Conservation (phyloP, 768 basidiomycete species). For the Megacollybia marginata region DNA sequence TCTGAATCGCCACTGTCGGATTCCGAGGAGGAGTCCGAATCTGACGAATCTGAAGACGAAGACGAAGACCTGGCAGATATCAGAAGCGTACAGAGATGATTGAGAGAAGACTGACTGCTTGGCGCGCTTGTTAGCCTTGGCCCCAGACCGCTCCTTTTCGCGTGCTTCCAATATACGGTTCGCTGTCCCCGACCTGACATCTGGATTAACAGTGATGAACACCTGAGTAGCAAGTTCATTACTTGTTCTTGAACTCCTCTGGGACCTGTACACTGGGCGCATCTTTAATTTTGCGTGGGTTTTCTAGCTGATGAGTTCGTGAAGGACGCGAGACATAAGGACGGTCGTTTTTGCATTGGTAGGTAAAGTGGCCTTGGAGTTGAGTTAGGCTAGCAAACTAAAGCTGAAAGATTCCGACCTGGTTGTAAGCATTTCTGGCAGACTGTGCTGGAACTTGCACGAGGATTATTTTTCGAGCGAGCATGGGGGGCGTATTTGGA, state of each 20-base stretch:
- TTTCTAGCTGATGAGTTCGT: slow-evolving; percentile 78
- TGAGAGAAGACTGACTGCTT: slow-evolving; percentile 21
- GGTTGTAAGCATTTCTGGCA: slow-evolving; percentile 79
- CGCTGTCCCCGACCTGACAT: slow-evolving; percentile 64
- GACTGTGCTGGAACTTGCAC: slow-evolving; percentile 56
- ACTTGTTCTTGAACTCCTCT: slow-evolving; percentile 86
- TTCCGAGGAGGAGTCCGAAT: slow-evolving; percentile 36
- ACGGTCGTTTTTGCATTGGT: slow-evolving; percentile 75
- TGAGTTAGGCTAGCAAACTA: not conserved
- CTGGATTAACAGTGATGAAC: not conserved
- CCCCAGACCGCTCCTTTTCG: slow-evolving; percentile 63
- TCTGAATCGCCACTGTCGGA: slow-evolving; percentile 28
- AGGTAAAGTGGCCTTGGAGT: slow-evolving; percentile 76
- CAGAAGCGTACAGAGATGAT: not conserved
- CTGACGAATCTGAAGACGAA: slow-evolving; percentile 19
- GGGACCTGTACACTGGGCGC: slow-evolving; percentile 80
- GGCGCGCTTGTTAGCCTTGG: slow-evolving; percentile 30
- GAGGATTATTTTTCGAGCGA: slow-evolving; percentile 52
- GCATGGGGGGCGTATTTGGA: slow-evolving; percentile 77
- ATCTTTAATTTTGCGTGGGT: slow-evolving; percentile 64
- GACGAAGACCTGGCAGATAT: not conserved
- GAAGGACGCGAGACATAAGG: slow-evolving; percentile 90
- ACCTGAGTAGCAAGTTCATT: not conserved
- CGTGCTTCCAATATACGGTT: slow-evolving; percentile 78
- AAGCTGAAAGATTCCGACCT: slow-evolving; percentile 32